phyloP scores from a whole-genome alignment of 257 asterid genomes.

The Solanum paucissectum region DNA sequence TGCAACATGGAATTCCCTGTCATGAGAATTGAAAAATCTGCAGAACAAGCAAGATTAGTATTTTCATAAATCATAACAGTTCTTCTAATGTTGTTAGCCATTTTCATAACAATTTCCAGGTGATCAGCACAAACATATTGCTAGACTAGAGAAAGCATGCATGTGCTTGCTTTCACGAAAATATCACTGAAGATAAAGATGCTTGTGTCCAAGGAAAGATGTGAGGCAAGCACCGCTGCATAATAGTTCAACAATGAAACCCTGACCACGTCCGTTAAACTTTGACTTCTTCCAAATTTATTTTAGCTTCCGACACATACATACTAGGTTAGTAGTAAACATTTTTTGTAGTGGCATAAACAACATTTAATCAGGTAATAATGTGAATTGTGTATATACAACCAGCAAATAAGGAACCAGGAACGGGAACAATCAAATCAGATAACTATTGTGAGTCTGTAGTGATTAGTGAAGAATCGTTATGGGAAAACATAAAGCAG shows the following conservation, averaged over 20 bases:
- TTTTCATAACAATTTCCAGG: neutral
- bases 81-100: neutral
- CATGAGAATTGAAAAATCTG: conserved; percentile 71
- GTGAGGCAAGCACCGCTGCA: neutral
- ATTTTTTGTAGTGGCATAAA: neutral
- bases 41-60: conserved; percentile 8
- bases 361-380: neutral
- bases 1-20: conserved; percentile 92
- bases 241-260: neutral
- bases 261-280: neutral
- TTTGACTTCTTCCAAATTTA: neutral
- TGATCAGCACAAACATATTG: neutral
- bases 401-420: neutral
- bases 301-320: neutral
- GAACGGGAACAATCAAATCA: neutral
- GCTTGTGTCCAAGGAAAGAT: neutral
- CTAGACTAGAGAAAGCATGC: neutral
- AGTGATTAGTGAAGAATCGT: neutral
- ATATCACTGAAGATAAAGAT: neutral
- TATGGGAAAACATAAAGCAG: neutral
- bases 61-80: neutral
- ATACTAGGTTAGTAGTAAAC: neutral
- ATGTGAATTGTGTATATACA: neutral
- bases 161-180: neutral
- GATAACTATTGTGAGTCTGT: neutral